Base-by-base conservation (phyloP, 768 basidiomycete species). In the Macrolepiota albuminosa region DNA sequence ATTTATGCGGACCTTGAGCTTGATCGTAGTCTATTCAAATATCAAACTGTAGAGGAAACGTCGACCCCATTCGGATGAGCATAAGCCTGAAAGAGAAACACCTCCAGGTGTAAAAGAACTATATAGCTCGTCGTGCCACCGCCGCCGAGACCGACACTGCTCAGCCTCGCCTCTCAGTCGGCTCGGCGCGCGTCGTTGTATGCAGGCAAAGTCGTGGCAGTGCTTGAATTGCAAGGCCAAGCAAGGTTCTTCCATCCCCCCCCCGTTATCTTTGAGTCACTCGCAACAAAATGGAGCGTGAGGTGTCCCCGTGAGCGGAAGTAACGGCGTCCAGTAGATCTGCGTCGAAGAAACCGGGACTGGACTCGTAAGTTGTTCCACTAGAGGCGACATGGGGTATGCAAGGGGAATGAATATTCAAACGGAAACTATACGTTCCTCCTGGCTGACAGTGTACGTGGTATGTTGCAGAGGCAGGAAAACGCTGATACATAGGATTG, bases 401-500 rank as follows among this genome's bases (percentile, higher is more conserved):
- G 64, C 57, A 3, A 67, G 51, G 24, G 66, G 1, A 21, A 21
- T 21, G 64, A 18, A 67, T 62, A 43, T 46, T 31, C 6, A 65
- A 14, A 14, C 54, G 57, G 42, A 67, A 61, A 7, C 59, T 57
- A 39, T 63, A 67, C 8, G 46, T 60, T 13, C 66, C 63, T 1
- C 66, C 64, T 11, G 66, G 63, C 21, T 56, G 61, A 14, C 57
- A 31, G 13, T 49, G 61, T 16, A 61, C 66, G 9, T 52, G 51
- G 43, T 61, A 63, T 13, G 45, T 9, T 11, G 26, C 48, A 10
- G 40, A 34, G 8, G 61, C 18, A 13, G 66, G 59, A 29, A 67
- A 64, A 14, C 18, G 60, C 51, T 67, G 66, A 45, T 67, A 64
- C 1, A 67, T 61, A 4, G 66, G 66, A 39, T 67, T 67, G 56